Evolutionary conservation across 139 green algal genomes (phyloP), one percentile per base, ranked within the genome.

Genomic region (Gonium pectorale): DNA sequence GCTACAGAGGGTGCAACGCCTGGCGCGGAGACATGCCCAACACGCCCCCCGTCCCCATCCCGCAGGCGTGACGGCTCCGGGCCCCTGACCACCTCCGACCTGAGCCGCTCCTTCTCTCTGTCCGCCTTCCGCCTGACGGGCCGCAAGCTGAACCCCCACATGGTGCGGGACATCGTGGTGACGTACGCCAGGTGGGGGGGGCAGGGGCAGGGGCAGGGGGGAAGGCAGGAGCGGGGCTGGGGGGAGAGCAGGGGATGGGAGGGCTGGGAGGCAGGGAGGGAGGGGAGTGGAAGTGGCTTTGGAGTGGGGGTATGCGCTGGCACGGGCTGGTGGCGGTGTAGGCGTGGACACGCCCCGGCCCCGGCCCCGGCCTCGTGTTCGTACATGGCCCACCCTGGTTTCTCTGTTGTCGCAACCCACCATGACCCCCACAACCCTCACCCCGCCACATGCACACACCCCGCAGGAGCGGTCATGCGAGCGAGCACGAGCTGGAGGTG

Each of bases 401-500:
- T 27, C 26, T 40, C 17, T 72, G 35, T 72, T 27, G 9, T 72
- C 68, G 26, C 41, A 8, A 22, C n/a, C 43, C 41, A 35, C 9
- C 68, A 24, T 63, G 38, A 41, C 43, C 24, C 29, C 5, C 15
- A 27, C 26, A 2, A 35, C 29, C 3, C 27, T 38, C 15, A 41
- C 2, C n/a, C 27, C n/a, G n/a, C n/a, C 29, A 33, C 29, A 44
- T 41, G 43, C 26, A 17, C 2, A 9, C 29, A 35, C 26, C 69
- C 29, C 44, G 8, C 69, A 79, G 43, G 44, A 79, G 69, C 44
- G 69, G 43, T 19, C 69, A 79, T 29, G 69, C 69, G 5, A 79
- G 26, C 31, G 69, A 79, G 41, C 69, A 79, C 46, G 69, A 79
- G 44, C 69, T 79, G 44, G 69, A 79, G 69, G 69, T 79, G 8